Evolutionary conservation across 2,329 filamentous ascomycete species (phyloP), one percentile per base, ranked within the genome.

Genomic region (Kalaharituber pfeilii): DNA sequence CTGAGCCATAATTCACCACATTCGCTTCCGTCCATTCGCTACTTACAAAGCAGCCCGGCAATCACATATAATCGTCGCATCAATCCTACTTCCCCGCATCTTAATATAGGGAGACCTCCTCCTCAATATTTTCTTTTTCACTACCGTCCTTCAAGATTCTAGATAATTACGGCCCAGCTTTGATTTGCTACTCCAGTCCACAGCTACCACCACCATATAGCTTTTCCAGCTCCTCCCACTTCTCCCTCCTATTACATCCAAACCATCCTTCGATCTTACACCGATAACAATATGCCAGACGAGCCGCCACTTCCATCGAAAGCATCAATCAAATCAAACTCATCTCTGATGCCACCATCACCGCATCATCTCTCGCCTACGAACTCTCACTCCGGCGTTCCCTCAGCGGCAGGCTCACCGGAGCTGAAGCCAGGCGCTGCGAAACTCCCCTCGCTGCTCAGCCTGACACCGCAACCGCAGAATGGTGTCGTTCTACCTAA

Each of bases 401-500:
- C 42, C 13, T 47, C 42, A 8, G 11, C 42, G 13, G 24, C 42
- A 22, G 11, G n/a, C 5, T 47, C 42, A 11, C 42, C 42, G 24
- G 15, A 18, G 15, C 42, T 47, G 18, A 47, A 47, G 15, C 42
- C 42, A 22, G 42, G 42, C 13, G 25, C n/a, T 15, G 42, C 42
- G 24, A 47, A 25, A 25, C 15, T 22, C 13, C 42, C 42, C 13
- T 47, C 42, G 13, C 18, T 47, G 42, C 42, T 47, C 42, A 47
- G 24, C 42, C 42, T 47, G 13, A 47, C 42, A 5, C 42, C 42
- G 15, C n/a, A 47, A 22, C 18, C 42, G 15, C 42, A 22, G 18
- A 47, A 47, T 22, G 24, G n/a, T 47, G 53, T 45, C 44, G 13
- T 28, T 27, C 52, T 49, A 28, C 58, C 59, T 55, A 61, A 61